phyloP scores from a whole-genome alignment of 495 filamentous ascomycete genomes.

The Oleoguttula mirabilis region DNA sequence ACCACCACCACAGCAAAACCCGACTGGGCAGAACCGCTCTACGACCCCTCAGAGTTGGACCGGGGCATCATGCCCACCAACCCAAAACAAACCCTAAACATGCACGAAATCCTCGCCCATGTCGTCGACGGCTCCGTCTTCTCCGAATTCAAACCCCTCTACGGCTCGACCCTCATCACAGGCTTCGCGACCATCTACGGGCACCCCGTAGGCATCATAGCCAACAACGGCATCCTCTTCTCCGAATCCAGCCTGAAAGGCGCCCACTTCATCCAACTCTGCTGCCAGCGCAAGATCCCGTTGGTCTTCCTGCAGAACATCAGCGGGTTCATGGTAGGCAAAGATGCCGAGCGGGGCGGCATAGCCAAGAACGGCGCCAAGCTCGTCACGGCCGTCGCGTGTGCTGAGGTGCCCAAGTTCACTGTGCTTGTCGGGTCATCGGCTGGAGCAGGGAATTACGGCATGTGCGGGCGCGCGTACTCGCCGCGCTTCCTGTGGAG shows the following conservation, averaged over 20 bases:
- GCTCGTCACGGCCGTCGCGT: constrained; percentile 89
- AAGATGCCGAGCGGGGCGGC: constrained; percentile 81
- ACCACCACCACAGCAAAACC: not conserved
- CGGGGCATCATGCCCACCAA: constrained; percentile 88
- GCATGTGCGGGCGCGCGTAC: constrained; percentile 87
- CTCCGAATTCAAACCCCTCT: constrained; percentile 88
- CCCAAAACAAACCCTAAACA: constrained; percentile 68
- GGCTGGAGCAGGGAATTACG: constrained; percentile 68
- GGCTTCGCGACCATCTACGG: constrained; percentile 88
- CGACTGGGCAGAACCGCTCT: constrained; percentile 55
- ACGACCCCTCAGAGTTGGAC: constrained; percentile 66
- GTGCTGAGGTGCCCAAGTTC: constrained; percentile 92
- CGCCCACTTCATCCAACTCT: constrained; percentile 97
- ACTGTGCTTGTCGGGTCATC: constrained; percentile 86
- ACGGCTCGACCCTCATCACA: constrained; percentile 81
- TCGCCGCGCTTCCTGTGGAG: constrained; percentile 84
- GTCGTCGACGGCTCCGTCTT: constrained; percentile 88
- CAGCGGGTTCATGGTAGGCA: constrained; percentile 93
- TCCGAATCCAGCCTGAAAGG: constrained; percentile 83
- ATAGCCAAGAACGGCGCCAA: constrained; percentile 98
- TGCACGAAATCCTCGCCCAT: constrained; percentile 83
- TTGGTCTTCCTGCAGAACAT: constrained; percentile 95
- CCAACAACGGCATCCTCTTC: constrained; percentile 97
- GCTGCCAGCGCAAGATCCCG: constrained; percentile 76
- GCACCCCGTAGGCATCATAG: constrained; percentile 83